Evolutionary conservation across 2,329 filamentous ascomycete species (phyloP).

Genomic region (Escovopsis sp.): DNA sequence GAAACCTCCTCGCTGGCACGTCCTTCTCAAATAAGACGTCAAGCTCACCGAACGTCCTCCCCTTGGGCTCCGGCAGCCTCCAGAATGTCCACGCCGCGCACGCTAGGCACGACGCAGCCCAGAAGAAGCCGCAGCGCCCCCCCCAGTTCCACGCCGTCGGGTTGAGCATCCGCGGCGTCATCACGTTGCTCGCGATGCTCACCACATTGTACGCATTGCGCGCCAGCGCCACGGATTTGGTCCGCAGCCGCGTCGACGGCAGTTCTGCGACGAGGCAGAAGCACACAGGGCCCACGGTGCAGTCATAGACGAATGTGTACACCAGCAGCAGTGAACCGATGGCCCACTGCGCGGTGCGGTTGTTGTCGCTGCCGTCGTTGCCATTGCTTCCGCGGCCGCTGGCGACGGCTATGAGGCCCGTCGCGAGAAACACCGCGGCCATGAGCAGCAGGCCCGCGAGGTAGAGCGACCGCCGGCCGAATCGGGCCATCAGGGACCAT

Average conservation of each 20-base stretch:
- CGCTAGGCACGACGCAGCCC: constrained; percentile 26
- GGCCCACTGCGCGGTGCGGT: constrained; percentile 24
- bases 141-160: constrained; percentile 30
- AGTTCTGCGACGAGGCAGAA: constrained; percentile 61
- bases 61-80: constrained; percentile 38
- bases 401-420: constrained; percentile 40
- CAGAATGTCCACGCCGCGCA: constrained; percentile 35
- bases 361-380: too few species aligned
- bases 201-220: constrained; percentile 32
- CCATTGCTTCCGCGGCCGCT: constrained; percentile 25
- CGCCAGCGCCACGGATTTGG: constrained; percentile 30
- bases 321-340: constrained; percentile 29
- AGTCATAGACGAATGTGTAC: constrained; percentile 28
- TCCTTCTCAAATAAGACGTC: constrained; percentile 36
- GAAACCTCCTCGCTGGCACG: constrained; percentile 27
- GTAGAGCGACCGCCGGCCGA: constrained; percentile 31
- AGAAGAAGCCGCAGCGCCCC: constrained; percentile 32
- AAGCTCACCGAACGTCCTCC: constrained; percentile 37
- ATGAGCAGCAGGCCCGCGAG: constrained; percentile 34
- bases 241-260: constrained; percentile 28
- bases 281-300: constrained; percentile 41
- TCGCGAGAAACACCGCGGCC: constrained; percentile 22
- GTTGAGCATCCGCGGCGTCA: constrained; percentile 32
- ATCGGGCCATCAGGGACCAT: constrained; percentile 27
- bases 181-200: constrained; percentile 30